phyloP scores from a whole-genome alignment of 192 early-diverging fungal species.

The Rhizophagus prolifer region DNA sequence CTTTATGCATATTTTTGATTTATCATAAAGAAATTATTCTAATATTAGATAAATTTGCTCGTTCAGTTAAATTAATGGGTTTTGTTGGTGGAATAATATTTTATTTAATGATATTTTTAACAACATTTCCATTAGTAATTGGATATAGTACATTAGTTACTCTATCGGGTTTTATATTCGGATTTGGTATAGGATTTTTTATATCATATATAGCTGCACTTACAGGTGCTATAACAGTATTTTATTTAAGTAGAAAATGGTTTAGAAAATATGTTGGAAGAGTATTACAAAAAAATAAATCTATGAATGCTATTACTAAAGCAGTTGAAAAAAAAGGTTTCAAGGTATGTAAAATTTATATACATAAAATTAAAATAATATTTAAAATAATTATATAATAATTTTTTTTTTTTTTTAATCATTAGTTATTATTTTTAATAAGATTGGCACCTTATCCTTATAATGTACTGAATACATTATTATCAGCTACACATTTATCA shows the following conservation, averaged over 20 bases:
- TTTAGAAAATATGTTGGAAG: constrained; percentile 44
- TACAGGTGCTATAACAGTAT: constrained; percentile 52
- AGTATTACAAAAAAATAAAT: constrained; percentile 46
- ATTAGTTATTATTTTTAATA: constrained; percentile 63
- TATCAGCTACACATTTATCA: constrained; percentile 57
- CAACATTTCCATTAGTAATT: constrained; percentile 68
- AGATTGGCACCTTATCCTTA: constrained; percentile 74
- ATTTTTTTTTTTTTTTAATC: not conserved
- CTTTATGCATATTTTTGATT: not conserved
- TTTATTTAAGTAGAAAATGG: constrained; percentile 50
- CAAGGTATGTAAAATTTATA: constrained; percentile 42
- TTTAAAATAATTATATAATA: not conserved
- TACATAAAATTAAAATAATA: not conserved
- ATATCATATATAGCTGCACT: constrained; percentile 62
- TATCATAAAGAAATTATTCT: not conserved
- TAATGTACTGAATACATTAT: constrained; percentile 59
- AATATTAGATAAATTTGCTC: constrained; percentile 1
- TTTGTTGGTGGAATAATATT: constrained; percentile 10
- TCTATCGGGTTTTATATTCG: constrained; percentile 67
- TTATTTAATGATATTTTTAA: constrained; percentile 44
- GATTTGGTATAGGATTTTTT: constrained; percentile 56
- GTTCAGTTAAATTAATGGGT: not conserved
- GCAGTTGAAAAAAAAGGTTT: constrained; percentile 65
- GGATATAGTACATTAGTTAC: constrained; percentile 67
- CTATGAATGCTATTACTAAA: constrained; percentile 49